Conservation (phyloP, 1,139 yeast genomes). For the Hyphopichia wangnamkhiaoensis region DNA sequence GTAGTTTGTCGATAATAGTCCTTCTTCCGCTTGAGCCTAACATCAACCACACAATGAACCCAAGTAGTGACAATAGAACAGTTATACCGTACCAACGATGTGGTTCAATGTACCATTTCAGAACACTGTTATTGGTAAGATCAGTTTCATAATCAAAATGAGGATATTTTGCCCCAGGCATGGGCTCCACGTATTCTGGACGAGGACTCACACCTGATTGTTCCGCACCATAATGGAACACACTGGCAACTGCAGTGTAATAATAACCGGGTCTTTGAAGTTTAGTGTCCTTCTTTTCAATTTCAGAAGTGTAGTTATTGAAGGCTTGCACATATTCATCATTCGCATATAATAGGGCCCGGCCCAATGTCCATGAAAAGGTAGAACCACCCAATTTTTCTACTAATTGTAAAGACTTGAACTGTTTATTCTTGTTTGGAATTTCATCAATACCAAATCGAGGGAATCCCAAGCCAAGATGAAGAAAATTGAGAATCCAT, state of each 20-base stretch:
- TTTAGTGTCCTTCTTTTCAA: conserved; percentile 18
- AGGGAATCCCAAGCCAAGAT: conserved; percentile 75
- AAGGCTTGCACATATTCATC: conserved; percentile 45
- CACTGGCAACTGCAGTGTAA: conserved; percentile 49
- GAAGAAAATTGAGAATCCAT: conserved; percentile 71
- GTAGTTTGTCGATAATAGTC: conserved; percentile 11
- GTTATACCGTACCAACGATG: conserved; percentile 60
- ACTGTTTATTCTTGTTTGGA: conserved; percentile 23
- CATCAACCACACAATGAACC: conserved; percentile 47
- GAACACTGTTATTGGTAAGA: conserved; percentile 28
- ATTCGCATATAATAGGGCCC: conserved; percentile 66
- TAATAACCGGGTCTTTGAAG: conserved; percentile 42
- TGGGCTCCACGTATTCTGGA: conserved; percentile 39
- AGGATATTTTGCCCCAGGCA: conserved; percentile 22
- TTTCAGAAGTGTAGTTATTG: conserved; percentile 24
- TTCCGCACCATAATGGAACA: conserved; percentile 57
- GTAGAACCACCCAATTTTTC: conserved; percentile 65
- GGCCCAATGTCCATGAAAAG: conserved; percentile 83
- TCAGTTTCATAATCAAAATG: conserved; percentile 33
- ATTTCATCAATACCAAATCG: conserved; percentile 48
- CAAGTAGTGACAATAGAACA: conserved; percentile 44
- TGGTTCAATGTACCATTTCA: conserved; percentile 45
- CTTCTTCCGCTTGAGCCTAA: conserved; percentile 41
- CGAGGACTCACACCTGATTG: conserved; percentile 42
- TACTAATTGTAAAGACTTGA: conserved; percentile 58